phyloP scores from a whole-genome alignment of 2,329 filamentous ascomycete genomes.

The Tolypocladium sp. region DNA sequence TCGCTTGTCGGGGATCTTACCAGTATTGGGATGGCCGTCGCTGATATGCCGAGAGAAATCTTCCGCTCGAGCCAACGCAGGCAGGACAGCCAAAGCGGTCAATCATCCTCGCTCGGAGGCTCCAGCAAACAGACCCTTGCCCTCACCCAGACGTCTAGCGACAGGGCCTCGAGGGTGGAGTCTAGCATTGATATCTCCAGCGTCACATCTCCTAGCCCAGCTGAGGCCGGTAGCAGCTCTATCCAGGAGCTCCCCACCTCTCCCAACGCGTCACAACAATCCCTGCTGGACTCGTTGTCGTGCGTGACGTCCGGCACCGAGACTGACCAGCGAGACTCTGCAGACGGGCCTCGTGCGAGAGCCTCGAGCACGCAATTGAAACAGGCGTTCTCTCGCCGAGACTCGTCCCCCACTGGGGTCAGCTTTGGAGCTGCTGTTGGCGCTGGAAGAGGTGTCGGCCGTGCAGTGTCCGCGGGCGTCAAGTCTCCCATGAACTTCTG shows the following conservation, averaged over 20 bases:
- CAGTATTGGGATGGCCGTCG: conserved; percentile 72
- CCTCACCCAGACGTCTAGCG: neutral
- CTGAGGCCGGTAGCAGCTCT: neutral
- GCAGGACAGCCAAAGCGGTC: conserved; percentile 7
- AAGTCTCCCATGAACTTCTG: conserved; percentile 81
- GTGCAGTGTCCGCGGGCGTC: conserved; percentile 66
- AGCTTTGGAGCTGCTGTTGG: conserved; percentile 51
- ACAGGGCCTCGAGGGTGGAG: conserved; percentile 1
- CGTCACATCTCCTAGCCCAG: neutral
- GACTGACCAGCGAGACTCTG: neutral
- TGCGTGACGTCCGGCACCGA: neutral
- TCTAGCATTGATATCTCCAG: conserved; percentile 3
- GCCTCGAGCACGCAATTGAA: conserved; percentile 5
- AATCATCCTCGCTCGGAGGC: conserved; percentile 1
- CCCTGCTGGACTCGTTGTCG: neutral
- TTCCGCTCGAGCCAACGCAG: conserved; percentile 30
- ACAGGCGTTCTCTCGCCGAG: conserved; percentile 7
- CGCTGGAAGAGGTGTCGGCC: conserved; percentile 57
- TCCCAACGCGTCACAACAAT: neutral
- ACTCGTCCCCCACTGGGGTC: conserved; percentile 11
- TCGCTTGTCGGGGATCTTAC: conserved; percentile 78
- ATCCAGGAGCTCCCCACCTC: neutral
- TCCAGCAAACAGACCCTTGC: conserved; percentile 3
- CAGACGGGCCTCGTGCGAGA: neutral
- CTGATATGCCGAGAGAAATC: conserved; percentile 57